Evolutionary conservation across 768 basidiomycete genomes (phyloP), one percentile per base, ranked within the genome.

Genomic region (Pisolithus sp.): DNA sequence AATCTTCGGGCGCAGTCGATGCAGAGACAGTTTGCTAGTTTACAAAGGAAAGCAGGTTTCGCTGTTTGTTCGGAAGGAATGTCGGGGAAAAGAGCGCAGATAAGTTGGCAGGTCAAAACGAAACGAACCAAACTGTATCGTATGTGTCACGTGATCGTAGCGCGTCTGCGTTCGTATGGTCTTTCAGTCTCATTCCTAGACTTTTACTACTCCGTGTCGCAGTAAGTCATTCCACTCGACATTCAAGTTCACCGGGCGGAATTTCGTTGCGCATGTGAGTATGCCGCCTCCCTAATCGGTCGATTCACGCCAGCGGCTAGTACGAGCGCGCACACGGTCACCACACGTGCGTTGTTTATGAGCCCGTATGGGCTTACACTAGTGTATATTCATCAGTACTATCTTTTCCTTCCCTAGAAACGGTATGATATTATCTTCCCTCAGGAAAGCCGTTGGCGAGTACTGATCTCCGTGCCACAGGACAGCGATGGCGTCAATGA

Each of bases 401-500:
- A 20, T n/a, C 45, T 46, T 46, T 12, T 26, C 10, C 8, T 17
- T 17, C 30, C 20, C 15, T 10, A 47, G 46, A n/a, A 47, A 30
- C 18, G 34, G 28, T 47, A 20, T n/a, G 18, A 31, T 21, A 34
- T n/a, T 1, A 15, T 39, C 38, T 39, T 2, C 17, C 20, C 15
- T 39, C 38, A n/a, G 38, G 15, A 9, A n/a, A 7, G 17, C 38
- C 6, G 15, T n/a, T 39, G 17, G 15, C 20, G 5, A 24, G 2
- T 24, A 18, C n/a, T 43, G 18, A 21, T n/a, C 10, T 39, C 3
- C 17, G 17, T n/a, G 15, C 5, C 7, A 23, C 43, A 50, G 51
- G 50, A 23, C 43, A 5, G 23, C 39, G 12, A 68, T 68, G 68
- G 52, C 62, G 9, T 45, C 57, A 18, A 51, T 75, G 34, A 62